Conservation (phyloP, 257 asterid species). For the Petunia axillaris region DNA sequence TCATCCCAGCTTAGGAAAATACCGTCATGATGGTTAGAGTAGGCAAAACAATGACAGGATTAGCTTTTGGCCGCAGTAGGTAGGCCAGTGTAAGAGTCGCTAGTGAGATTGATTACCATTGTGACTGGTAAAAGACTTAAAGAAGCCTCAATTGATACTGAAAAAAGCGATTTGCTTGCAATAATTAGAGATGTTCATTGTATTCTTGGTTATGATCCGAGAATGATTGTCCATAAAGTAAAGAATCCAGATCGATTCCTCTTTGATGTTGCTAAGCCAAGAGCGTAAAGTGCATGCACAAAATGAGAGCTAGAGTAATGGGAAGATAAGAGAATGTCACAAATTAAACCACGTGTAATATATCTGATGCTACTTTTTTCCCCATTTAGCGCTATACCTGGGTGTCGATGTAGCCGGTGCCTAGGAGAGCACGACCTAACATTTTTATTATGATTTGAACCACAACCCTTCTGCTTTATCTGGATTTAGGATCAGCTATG, state of each 20-base stretch:
- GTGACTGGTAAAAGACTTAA: not conserved
- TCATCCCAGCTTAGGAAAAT: constrained; percentile 5
- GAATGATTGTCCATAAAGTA: constrained; percentile 7
- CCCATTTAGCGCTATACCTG: not conserved
- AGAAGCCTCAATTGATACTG: constrained; percentile 11
- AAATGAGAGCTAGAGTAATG: too few relatives aligned
- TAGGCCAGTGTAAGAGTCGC: not conserved
- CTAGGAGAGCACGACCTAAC: not conserved
- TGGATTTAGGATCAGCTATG: not conserved
- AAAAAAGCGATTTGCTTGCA: not conserved
- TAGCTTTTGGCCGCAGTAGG: not conserved
- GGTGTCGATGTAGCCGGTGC: not conserved
- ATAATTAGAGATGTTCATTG: not conserved
- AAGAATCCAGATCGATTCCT: not conserved
- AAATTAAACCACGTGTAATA: not conserved
- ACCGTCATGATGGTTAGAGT: constrained; percentile 5
- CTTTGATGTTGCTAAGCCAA: too few relatives aligned
- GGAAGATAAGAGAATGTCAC: not conserved
- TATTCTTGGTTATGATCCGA: constrained; percentile 11
- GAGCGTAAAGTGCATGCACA: too few relatives aligned
- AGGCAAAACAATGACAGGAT: constrained; percentile 1
- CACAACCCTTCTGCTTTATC: not conserved
- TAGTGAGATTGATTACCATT: constrained; percentile 9
- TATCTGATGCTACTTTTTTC: not conserved
- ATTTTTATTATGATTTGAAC: not conserved